Evolutionary conservation across 441 rosid species (phyloP).

Genomic region (Pelargonium exstipulatum): DNA sequence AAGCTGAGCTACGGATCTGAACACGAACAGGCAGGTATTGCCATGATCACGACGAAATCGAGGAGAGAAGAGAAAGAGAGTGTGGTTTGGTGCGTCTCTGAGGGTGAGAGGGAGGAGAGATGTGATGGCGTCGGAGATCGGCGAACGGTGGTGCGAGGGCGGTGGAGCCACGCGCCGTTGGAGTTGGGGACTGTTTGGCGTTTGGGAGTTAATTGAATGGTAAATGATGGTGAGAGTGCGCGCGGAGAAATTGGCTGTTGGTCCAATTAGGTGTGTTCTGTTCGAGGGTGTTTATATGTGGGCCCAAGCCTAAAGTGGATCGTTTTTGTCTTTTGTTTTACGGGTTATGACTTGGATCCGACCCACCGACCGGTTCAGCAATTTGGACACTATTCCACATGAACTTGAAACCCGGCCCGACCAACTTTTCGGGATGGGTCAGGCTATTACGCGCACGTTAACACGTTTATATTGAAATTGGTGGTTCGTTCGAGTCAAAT

Average conservation of each 20-base stretch:
- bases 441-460: no score
- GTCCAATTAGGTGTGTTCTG: not conserved
- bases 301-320: no score
- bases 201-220: not conserved
- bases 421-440: no score
- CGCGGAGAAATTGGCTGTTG: not conserved
- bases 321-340: no score
- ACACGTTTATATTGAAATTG: no score
- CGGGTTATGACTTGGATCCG: no score
- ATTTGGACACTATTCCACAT: no score
- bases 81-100: not conserved
- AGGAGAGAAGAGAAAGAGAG: not conserved
- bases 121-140: not conserved
- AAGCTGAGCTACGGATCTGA: constrained; percentile 18
- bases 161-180: constrained; percentile 1
- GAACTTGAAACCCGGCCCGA: no score
- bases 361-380: no score
- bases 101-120: not conserved
- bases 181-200: not conserved
- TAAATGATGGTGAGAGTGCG: no score
- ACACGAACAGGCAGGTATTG: not conserved
- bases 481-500: no score
- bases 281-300: no score
- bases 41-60: not conserved
- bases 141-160: not conserved